Base-by-base conservation (phyloP, 495 filamentous ascomycete species). In the Articulospora tetracladia region DNA sequence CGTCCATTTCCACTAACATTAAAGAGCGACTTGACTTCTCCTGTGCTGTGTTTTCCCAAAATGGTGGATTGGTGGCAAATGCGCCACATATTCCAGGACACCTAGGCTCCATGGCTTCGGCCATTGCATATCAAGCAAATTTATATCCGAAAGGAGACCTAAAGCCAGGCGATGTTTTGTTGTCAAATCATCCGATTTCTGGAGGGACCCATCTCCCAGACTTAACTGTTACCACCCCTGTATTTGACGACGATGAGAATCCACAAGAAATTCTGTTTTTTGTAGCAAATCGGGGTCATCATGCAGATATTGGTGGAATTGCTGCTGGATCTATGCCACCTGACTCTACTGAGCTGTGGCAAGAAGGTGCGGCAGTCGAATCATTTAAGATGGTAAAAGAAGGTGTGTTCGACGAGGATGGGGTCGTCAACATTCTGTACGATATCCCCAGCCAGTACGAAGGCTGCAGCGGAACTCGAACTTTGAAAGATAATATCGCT, bases 21-120 rank as follows among this genome's bases (percentile, higher is more conserved):
- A 78, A 78, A 53, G 76, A 77, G 58, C 65, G 76, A 34, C 71
- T 78, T 15, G 75, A 78, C 55, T 78, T 72, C 47, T 72, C 69
- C 17, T 78, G 76, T 61, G 76, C 76, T 12, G 59, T 78, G 50
- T 78, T 78, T 13, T 71, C 48, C 48, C 64, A 74, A 1, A 67
- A 72, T 26, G 76, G 74, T n/a, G 69, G 69, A 24, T 63, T 78
- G 0, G 75, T 77, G 34, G 76, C 75, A 7, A 78, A 76, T 58
- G 73, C 73, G 25, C 72, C 72, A 1, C 69, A 72, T 63, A 60
- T 63, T 57, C 60, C 51, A 30, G 32, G 66, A 28, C 66, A 69
- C 36, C 59, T 71, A 41, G 69, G 69, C 23, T 59, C 53, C 32
- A 71, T 71, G 69, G 51, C 57, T 17, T 64, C 59, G 49, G 64